Conservation (phyloP, 2,329 filamentous ascomycete species). For the Fusarium sambucinum region DNA sequence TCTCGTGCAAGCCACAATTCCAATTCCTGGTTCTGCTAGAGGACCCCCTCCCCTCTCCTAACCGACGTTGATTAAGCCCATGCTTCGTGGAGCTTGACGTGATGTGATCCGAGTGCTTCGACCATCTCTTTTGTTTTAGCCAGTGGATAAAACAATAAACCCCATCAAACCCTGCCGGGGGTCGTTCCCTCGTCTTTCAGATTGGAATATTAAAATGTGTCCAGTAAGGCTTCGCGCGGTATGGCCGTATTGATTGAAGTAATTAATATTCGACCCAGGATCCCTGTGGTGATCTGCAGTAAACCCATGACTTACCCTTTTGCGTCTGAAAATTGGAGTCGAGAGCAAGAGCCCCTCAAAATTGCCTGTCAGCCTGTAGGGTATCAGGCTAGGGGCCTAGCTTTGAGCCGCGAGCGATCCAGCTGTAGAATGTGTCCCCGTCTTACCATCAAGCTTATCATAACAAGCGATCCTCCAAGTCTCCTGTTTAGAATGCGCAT, state of each 20-base stretch:
- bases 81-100: conserved; percentile 28
- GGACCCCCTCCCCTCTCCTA: conserved; percentile 28
- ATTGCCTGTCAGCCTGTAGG: conserved; percentile 11
- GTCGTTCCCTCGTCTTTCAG: conserved; percentile 4
- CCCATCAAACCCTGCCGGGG: conserved; percentile 16
- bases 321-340: conserved; percentile 14
- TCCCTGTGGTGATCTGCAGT: conserved; percentile 22
- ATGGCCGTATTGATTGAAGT: conserved; percentile 15
- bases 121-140: conserved; percentile 27
- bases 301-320: conserved; percentile 25
- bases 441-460: conserved; percentile 15
- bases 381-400: conserved; percentile 8
- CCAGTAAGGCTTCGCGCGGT: conserved; percentile 12
- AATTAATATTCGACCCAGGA: conserved; percentile 16
- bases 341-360: conserved; percentile 7
- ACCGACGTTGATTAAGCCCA: conserved; percentile 27
- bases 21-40: conserved; percentile 39
- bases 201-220: not conserved
- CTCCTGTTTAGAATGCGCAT: conserved; percentile 6
- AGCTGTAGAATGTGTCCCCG: conserved; percentile 6
- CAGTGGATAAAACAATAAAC: conserved; percentile 20
- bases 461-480: conserved; percentile 4
- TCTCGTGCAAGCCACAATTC: conserved; percentile 45
- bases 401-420: conserved; percentile 13
- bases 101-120: conserved; percentile 33